Percentiles rank a stretch among this genome's conserved stretches.
phyloP scores from a whole-genome alignment of 169 alveolate genomes.

The Babesia gibsoni region DNA sequence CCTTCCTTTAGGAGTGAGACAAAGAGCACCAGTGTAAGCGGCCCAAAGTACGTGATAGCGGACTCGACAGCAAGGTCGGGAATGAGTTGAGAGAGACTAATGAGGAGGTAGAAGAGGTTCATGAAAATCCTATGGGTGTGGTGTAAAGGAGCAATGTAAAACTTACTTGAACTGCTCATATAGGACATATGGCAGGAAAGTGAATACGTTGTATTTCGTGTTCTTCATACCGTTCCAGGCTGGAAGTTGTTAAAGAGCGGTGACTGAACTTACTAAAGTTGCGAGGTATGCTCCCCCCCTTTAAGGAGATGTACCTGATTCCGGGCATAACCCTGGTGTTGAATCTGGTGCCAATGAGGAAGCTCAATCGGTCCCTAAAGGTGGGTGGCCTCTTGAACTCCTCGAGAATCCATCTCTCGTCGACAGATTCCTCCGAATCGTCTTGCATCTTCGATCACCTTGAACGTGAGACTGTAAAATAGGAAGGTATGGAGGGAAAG shows the following conservation, averaged over 20 bases:
- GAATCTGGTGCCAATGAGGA: constrained; percentile 50
- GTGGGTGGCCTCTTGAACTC: constrained; percentile 41
- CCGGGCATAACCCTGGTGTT: constrained; percentile 65
- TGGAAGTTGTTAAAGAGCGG: not conserved
- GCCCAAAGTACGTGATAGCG: constrained; percentile 93
- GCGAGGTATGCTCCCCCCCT: constrained; percentile 73
- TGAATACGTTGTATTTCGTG: constrained; percentile 85
- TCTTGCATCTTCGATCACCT: too few relatives aligned
- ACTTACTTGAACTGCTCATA: constrained; percentile 86
- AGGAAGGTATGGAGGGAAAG: too few relatives aligned
- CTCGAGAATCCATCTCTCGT: constrained; percentile 24
- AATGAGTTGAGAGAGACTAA: constrained; percentile 88
- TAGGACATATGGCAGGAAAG: constrained; percentile 89
- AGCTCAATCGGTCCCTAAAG: constrained; percentile 41
- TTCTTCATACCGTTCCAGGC: constrained; percentile 82
- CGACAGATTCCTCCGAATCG: not conserved
- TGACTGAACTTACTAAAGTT: constrained; percentile 54
- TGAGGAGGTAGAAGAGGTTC: constrained; percentile 91
- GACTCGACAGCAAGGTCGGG: constrained; percentile 92
- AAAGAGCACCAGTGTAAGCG: constrained; percentile 88
- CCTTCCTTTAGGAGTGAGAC: constrained; percentile 92
- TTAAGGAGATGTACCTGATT: constrained; percentile 66
- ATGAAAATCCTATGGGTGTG: constrained; percentile 74
- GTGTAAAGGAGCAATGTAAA: not conserved
- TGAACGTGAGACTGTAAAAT: too few relatives aligned